Evolutionary conservation across 2,329 filamentous ascomycete species (phyloP).

Genomic region (Fusarium sp.): DNA sequence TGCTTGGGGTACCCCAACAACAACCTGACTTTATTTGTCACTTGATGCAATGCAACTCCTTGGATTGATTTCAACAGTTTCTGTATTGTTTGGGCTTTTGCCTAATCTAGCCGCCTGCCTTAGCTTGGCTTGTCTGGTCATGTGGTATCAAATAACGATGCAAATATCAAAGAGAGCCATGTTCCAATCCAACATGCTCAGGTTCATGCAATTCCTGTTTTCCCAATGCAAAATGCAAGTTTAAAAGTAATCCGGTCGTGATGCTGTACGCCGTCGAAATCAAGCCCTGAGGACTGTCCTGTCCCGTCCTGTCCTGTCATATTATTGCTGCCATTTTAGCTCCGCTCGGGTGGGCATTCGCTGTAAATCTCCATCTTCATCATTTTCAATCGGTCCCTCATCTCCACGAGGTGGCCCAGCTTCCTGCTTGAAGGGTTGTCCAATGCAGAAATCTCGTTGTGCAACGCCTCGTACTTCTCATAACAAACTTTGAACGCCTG

Average conservation of each 20-base stretch:
- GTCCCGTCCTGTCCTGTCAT: conserved; percentile 25
- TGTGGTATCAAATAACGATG: conserved; percentile 50
- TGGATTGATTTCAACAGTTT: conserved; percentile 38
- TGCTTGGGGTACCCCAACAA: not conserved
- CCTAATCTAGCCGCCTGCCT: conserved; percentile 36
- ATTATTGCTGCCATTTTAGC: conserved; percentile 42
- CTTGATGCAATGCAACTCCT: not conserved
- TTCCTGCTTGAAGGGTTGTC: conserved; percentile 67
- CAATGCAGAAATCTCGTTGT: conserved; percentile 67
- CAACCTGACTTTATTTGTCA: conserved; percentile 5
- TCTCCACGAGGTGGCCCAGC: conserved; percentile 65
- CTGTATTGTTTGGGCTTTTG: conserved; percentile 46
- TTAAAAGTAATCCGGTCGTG: conserved; percentile 48
- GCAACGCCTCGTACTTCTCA: conserved; percentile 69
- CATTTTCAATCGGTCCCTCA: conserved; percentile 67
- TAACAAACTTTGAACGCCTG: conserved; percentile 70
- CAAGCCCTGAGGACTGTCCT: conserved; percentile 22
- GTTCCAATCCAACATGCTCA: conserved; percentile 40
- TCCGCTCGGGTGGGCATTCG: conserved; percentile 56
- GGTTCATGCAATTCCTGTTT: conserved; percentile 47
- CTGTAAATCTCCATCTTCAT: conserved; percentile 73
- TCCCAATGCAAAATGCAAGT: conserved; percentile 45
- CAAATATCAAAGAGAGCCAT: conserved; percentile 47
- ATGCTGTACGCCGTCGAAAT: conserved; percentile 46
- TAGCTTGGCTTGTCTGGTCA: conserved; percentile 30